Percentiles rank a stretch among this genome's conserved stretches.
phyloP scores from a whole-genome alignment of 257 asterid genomes.

The Handroanthus guayacan region DNA sequence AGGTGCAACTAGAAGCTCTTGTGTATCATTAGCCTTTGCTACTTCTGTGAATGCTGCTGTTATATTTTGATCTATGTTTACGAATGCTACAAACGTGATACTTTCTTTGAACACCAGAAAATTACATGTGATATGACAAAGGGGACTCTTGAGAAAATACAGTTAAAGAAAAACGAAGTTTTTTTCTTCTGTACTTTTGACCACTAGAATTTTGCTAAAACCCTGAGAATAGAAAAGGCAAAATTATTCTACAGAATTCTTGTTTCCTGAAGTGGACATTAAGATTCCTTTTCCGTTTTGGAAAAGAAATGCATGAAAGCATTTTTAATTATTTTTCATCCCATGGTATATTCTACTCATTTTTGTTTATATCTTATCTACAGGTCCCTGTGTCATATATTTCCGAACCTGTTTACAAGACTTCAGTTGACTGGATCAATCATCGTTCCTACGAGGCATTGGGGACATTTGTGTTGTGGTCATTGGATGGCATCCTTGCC shows the following conservation, averaged over 20 bases:
- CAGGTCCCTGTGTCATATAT: conserved; percentile 82
- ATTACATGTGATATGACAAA: background rate
- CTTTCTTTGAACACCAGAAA: background rate
- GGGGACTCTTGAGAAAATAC: background rate
- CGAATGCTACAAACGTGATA: background rate
- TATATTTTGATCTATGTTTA: background rate
- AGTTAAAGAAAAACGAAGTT: background rate
- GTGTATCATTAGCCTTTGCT: background rate
- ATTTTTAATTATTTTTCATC: background rate
- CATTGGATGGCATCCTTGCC: conserved; percentile 69
- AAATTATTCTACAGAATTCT: background rate
- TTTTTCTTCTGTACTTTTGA: background rate
- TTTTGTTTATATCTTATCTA: background rate
- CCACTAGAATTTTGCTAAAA: background rate
- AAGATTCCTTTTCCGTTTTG: background rate
- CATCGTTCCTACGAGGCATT: conserved; percentile 72
- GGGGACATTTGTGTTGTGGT: conserved; percentile 75
- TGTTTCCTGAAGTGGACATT: background rate
- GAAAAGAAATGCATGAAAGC: background rate
- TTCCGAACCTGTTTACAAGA: conserved; percentile 71
- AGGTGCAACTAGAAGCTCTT: background rate
- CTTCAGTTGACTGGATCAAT: conserved; percentile 85
- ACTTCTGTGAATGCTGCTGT: conserved; percentile 7
- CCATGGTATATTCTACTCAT: conserved; percentile 17
- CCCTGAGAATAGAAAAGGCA: no score